phyloP scores from a whole-genome alignment of 768 basidiomycete species.

The Tricholoma sp. region DNA sequence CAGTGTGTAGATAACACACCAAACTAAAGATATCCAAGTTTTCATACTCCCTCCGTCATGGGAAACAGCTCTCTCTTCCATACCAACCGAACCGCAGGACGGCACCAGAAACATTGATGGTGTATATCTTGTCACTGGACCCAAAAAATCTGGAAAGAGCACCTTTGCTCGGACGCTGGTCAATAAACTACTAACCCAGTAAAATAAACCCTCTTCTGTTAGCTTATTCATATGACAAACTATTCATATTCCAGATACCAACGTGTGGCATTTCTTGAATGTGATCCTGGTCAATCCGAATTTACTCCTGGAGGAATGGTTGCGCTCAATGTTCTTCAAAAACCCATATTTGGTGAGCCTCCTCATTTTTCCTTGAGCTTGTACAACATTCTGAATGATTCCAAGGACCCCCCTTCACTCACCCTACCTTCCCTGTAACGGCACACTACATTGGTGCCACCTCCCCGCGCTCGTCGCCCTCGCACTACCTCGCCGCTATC shows the following conservation, averaged over 20 bases:
- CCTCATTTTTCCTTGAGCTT: not conserved
- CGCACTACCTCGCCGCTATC: slow-evolving; percentile 68
- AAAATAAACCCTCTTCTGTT: slow-evolving; percentile 12
- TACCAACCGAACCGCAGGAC: not conserved
- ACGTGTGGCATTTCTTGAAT: slow-evolving; percentile 87
- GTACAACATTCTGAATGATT: not conserved
- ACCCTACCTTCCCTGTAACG: slow-evolving; percentile 61
- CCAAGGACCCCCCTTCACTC: slow-evolving; percentile 84
- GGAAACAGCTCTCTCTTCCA: slow-evolving; percentile 27
- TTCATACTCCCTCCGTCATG: slow-evolving; percentile 35
- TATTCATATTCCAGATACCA: slow-evolving; percentile 46
- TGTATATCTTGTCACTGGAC: slow-evolving; percentile 72
- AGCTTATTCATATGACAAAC: not conserved
- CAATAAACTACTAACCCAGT: slow-evolving; percentile 64
- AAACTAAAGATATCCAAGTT: slow-evolving; percentile 33
- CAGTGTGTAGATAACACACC: slow-evolving; percentile 26
- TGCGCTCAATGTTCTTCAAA: slow-evolving; percentile 65
- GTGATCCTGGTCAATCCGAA: slow-evolving; percentile 91
- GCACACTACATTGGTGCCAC: slow-evolving; percentile 82
- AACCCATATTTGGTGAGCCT: slow-evolving; percentile 61
- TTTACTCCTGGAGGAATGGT: slow-evolving; percentile 87
- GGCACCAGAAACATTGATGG: slow-evolving; percentile 12
- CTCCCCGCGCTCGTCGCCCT: slow-evolving; percentile 72
- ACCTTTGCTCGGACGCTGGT: slow-evolving; percentile 73
- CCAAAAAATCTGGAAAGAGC: slow-evolving; percentile 88